Percentiles rank a stretch among this genome's conserved stretches.
Conservation (phyloP, 805 yeast genomes). For the Lachancea lanzarotensis region DNA sequence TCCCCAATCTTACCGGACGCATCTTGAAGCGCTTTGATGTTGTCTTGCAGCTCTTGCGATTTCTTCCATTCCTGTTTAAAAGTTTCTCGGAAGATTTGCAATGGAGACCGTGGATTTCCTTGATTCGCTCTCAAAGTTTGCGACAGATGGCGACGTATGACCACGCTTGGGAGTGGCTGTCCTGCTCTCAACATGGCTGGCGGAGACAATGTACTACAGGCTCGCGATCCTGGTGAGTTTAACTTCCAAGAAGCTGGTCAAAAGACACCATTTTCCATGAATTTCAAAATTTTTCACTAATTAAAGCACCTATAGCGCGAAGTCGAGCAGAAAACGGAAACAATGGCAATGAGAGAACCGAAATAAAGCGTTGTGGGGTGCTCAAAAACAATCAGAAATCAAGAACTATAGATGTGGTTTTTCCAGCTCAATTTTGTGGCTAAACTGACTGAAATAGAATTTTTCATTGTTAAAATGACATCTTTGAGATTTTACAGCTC, state of each 20-base stretch:
- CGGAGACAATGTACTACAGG: neutral
- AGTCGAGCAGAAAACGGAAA: neutral
- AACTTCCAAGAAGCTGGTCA: neutral
- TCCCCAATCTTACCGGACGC: constrained; percentile 94
- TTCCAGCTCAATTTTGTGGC: neutral
- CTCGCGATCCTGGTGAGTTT: neutral
- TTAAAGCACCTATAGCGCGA: neutral
- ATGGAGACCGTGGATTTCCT: constrained; percentile 47
- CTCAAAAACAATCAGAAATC: too few species aligned
- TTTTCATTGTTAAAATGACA: neutral
- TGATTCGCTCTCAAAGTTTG: constrained; percentile 12
- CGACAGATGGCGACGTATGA: constrained; percentile 10
- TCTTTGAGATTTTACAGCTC: too few species aligned
- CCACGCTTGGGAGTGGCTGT: constrained; percentile 5
- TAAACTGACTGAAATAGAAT: neutral
- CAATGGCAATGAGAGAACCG: neutral
- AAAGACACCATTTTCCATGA: neutral
- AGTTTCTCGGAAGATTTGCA: constrained; percentile 89
- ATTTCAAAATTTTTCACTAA: constrained; percentile 5
- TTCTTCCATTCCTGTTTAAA: constrained; percentile 88
- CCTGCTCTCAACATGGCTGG: constrained; percentile 6
- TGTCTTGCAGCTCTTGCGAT: constrained; percentile 80
- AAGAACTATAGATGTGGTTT: neutral
- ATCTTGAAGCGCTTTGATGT: constrained; percentile 89
- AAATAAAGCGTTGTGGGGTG: too few species aligned